Percentiles rank a stretch among this genome's conserved stretches.
Conservation (phyloP, 2,329 filamentous ascomycete genomes). For the Arthrobotrys entomopaga region DNA sequence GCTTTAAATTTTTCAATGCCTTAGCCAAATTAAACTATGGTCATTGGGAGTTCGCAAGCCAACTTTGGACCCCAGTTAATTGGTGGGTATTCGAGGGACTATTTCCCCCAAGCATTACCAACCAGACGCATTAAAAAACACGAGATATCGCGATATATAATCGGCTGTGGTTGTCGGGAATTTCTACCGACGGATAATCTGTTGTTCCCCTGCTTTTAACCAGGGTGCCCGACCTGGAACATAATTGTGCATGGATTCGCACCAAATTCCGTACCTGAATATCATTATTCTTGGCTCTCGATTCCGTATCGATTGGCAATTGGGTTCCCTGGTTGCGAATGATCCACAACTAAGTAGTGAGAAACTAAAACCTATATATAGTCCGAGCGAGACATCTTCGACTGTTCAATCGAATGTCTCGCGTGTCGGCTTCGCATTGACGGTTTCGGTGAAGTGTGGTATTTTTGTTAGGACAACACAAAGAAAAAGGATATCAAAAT, state of each 20-base stretch:
- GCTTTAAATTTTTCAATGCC: not conserved
- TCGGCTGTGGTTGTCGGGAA: conserved; percentile 50
- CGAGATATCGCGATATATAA: conserved; percentile 6
- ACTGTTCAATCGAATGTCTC: too few species aligned
- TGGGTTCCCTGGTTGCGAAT: not conserved
- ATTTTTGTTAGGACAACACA: conserved; percentile 35
- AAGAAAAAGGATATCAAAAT: conserved; percentile 9
- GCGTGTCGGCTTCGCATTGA: too few species aligned
- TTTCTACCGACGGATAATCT: conserved; percentile 53
- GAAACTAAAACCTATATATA: too few species aligned
- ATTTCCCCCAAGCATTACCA: not conserved
- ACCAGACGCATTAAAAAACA: not conserved
- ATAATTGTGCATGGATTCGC: not conserved
- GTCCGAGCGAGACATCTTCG: too few species aligned
- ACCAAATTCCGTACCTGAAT: conserved; percentile 44
- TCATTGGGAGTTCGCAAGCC: not conserved
- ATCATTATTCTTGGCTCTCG: conserved; percentile 31
- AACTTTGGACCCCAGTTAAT: too few species aligned
- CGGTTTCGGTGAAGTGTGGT: conserved; percentile 16
- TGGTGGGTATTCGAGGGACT: too few species aligned
- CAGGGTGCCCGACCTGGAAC: conserved; percentile 15
- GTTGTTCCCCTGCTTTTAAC: conserved; percentile 17
- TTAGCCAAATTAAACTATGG: not conserved
- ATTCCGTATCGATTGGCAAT: not conserved
- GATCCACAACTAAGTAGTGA: not conserved